Conservation (phyloP, 1,284 basidiomycete genomes). For the Cryptococcus neoformans region DNA sequence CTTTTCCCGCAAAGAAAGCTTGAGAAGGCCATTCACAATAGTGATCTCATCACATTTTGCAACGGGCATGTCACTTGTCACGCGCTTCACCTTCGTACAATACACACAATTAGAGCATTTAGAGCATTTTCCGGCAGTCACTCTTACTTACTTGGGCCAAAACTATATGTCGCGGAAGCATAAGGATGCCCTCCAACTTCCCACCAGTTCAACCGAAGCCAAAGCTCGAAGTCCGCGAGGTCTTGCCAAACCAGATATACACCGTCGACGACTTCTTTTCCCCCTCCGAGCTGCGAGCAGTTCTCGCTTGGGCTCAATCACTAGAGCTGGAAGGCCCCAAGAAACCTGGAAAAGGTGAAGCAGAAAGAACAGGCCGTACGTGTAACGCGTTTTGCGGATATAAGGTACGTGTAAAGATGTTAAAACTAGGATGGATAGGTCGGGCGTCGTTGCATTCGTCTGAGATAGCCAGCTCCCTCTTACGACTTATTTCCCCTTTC, state of each 20-base stretch:
- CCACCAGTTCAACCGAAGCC: slow-evolving; percentile 37
- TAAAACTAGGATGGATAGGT: slow-evolving; percentile 49
- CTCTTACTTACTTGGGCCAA: no score
- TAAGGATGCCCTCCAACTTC: no score
- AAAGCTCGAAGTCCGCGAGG: slow-evolving; percentile 50
- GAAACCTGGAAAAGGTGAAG: slow-evolving; percentile 72
- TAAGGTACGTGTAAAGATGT: not conserved
- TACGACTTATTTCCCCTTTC: slow-evolving; percentile 58
- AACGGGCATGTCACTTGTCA: no score
- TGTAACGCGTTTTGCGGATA: slow-evolving; percentile 9
- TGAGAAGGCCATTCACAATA: no score
- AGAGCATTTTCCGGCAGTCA: no score
- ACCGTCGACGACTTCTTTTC: slow-evolving; percentile 54
- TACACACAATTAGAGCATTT: no score
- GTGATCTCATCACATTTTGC: no score
- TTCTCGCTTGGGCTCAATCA: slow-evolving; percentile 62
- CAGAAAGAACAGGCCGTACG: slow-evolving; percentile 68
- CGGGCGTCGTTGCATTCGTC: slow-evolving; percentile 62
- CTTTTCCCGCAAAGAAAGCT: no score
- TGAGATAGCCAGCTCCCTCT: slow-evolving; percentile 60
- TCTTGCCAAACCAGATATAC: slow-evolving; percentile 65
- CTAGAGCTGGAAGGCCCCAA: slow-evolving; percentile 63
- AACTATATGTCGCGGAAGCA: no score
- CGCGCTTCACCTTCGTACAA: no score
- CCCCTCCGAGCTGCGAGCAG: slow-evolving; percentile 31